Evolutionary conservation across 2,329 filamentous ascomycete species (phyloP), one percentile per base, ranked within the genome.

Genomic region (Xylariaceae sp.): DNA sequence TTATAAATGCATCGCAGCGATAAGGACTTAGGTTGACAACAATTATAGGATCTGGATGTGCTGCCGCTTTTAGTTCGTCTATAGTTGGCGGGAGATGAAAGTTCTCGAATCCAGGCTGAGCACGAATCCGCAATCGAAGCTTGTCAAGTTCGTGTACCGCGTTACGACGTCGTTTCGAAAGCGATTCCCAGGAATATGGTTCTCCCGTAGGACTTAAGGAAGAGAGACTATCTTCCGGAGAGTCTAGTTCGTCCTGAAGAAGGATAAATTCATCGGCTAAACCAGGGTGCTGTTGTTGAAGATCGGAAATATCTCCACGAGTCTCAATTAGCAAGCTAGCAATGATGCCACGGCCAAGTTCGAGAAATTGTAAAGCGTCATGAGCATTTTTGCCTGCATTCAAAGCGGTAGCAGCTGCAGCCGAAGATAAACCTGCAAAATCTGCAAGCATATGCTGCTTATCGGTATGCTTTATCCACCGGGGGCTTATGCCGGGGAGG

Each of bases 281-380:
- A 3, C 1, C 7, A 1, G 30, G 44, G n/a, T 49, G 20, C 8
- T 18, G 2, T 6, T 37, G 1, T 18, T 37, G 1, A n/a, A 53
- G 50, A 9, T 57, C 57, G 13, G 48, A 49, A n/a, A 62, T 36
- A 21, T 59, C 21, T 11, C 6, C 53, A 11, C 50, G 59, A n/a
- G 46, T 55, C 10, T 57, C 56, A n/a, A 60, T 21, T 2, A 53
- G 40, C 4, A 50, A 27, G 16, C 50, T 37, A n/a, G 53, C 40
- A 20, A 64, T 61, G 13, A 64, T 33, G 8, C 57, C 49, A 3
- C 60, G 56, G 6, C 59, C 60, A n/a, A 57, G 43, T 20, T 64
- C 62, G n/a, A 63, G 42, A 8, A 56, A 29, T 13, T 30, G 15
- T 10, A 64, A 5, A 6, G 61, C 61, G n/a, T 53, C 15, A 39